phyloP scores from a whole-genome alignment of 2,329 filamentous ascomycete species.

The Aspergillus ibericus region DNA sequence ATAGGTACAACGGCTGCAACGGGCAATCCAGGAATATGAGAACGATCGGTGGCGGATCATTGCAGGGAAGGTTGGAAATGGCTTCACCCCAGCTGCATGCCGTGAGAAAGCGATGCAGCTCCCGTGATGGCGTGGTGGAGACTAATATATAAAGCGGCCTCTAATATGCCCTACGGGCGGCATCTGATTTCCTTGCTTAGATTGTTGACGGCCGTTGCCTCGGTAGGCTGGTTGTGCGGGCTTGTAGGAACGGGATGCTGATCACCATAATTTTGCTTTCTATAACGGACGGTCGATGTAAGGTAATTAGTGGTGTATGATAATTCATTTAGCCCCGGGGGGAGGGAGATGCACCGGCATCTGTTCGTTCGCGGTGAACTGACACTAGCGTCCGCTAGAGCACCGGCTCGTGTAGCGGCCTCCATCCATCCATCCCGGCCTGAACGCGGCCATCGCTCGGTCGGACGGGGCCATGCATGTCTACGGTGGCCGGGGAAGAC shows the following conservation, averaged over 20 bases:
- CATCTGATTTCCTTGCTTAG: constrained; percentile 1
- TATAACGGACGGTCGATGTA: constrained; percentile 16
- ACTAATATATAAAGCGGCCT: constrained; percentile 1
- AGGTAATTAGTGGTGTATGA: constrained; percentile 17
- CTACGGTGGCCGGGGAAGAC: not conserved
- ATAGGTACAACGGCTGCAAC: constrained; percentile 41
- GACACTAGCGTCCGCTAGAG: constrained; percentile 6
- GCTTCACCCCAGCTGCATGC: constrained; percentile 84
- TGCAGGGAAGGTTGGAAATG: constrained; percentile 84
- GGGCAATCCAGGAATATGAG: constrained; percentile 44
- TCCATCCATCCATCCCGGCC: not conserved
- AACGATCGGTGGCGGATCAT: constrained; percentile 88
- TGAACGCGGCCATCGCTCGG: not conserved
- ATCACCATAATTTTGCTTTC: constrained; percentile 11
- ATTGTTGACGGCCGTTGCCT: constrained; percentile 2
- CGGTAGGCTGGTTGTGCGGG: constrained; percentile 7
- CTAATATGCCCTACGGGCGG: not conserved
- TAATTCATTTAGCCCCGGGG: constrained; percentile 12
- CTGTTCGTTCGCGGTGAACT: not conserved
- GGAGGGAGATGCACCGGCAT: not conserved
- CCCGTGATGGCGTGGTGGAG: constrained; percentile 8
- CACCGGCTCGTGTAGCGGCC: not conserved
- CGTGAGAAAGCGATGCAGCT: constrained; percentile 68
- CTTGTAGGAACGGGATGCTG: constrained; percentile 11
- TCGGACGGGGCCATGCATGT: not conserved